phyloP scores from a whole-genome alignment of 2,329 filamentous ascomycete species.

The Colletotrichum tamarilloi region DNA sequence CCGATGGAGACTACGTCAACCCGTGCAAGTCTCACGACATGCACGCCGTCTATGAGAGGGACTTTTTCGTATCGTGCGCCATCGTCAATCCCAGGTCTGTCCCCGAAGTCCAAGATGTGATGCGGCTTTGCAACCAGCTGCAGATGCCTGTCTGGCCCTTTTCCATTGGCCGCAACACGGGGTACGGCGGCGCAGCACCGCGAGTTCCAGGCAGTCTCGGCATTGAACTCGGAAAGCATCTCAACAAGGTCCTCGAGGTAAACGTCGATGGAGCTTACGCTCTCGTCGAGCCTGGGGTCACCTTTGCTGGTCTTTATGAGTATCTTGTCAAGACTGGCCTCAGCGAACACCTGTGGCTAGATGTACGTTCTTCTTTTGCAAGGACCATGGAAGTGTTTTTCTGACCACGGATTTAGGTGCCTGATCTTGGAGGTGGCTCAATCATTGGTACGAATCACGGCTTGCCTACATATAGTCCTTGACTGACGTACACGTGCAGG shows the following conservation, averaged over 20 bases:
- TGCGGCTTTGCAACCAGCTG: conserved; percentile 48
- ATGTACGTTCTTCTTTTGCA: conserved; percentile 33
- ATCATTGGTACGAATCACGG: conserved; percentile 41
- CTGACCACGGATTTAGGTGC: conserved; percentile 27
- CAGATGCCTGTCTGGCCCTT: conserved; percentile 49
- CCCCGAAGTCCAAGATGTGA: conserved; percentile 56
- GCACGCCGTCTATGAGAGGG: conserved; percentile 51
- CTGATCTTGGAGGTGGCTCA: conserved; percentile 54
- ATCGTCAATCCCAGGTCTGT: conserved; percentile 47
- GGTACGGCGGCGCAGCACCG: conserved; percentile 55
- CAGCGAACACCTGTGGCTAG: conserved; percentile 54
- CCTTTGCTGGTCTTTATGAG: conserved; percentile 47
- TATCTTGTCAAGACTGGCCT: conserved; percentile 49
- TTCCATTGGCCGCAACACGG: conserved; percentile 51
- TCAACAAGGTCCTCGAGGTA: conserved; percentile 52
- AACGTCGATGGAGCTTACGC: conserved; percentile 49
- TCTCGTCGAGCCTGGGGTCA: conserved; percentile 55
- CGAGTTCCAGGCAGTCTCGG: conserved; percentile 53
- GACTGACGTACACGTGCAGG: conserved; percentile 38
- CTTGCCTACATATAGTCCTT: too few species aligned
- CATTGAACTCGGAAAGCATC: conserved; percentile 52
- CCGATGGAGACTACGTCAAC: conserved; percentile 20
- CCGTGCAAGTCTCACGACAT: conserved; percentile 46
- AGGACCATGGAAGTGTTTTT: rapidly evolving
- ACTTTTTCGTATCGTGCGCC: conserved; percentile 54